phyloP scores from a whole-genome alignment of 345 rosid genomes.

The Populus tremula region DNA sequence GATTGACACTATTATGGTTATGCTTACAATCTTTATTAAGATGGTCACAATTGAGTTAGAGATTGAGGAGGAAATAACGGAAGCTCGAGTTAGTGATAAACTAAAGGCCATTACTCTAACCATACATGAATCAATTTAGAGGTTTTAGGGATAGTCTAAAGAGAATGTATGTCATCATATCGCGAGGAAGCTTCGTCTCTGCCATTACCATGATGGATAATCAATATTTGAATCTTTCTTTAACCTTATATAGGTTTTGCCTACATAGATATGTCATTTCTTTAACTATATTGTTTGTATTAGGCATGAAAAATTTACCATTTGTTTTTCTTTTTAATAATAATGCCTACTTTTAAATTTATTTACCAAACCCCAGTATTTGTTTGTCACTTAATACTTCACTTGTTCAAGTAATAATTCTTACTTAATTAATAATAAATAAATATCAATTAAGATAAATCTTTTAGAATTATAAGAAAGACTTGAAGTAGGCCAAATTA shows the following conservation, averaged over 20 bases:
- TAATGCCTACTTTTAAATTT: too few relatives aligned
- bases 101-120: constrained; percentile 22
- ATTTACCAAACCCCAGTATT: too few relatives aligned
- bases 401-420: too few relatives aligned
- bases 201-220: not conserved
- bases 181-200: not conserved
- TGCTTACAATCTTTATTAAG: not conserved
- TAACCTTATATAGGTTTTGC: not conserved
- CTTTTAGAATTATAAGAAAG: too few relatives aligned
- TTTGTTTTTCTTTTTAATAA: too few relatives aligned
- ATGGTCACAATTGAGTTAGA: constrained; percentile 1
- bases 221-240: not conserved
- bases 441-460: too few relatives aligned
- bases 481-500: not conserved
- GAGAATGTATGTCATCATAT: constrained; percentile 18
- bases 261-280: too few relatives aligned
- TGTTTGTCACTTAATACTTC: too few relatives aligned
- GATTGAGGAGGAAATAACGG: not conserved
- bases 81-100: not conserved
- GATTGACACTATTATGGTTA: not conserved
- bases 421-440: too few relatives aligned
- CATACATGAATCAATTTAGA: constrained; percentile 28
- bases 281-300: too few relatives aligned
- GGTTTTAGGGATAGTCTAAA: constrained; percentile 28
- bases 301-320: too few relatives aligned